Evolutionary conservation across 495 filamentous ascomycete species (phyloP), one percentile per base, ranked within the genome.

Genomic region (Poronia punctata): DNA sequence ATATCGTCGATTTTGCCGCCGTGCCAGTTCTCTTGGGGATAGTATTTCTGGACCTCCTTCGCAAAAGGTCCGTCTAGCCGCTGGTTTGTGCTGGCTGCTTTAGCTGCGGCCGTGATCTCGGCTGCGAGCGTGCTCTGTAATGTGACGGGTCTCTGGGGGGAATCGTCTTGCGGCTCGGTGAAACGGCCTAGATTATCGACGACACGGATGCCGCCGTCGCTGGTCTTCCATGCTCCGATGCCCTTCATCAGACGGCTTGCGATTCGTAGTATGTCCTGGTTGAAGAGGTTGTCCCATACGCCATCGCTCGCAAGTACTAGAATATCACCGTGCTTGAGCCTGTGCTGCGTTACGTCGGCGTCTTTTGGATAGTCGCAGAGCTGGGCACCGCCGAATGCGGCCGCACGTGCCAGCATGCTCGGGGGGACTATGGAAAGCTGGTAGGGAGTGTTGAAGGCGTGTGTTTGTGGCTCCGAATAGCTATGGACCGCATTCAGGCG

Each of bases 361-460:
- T 96, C 90, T 31, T 71, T 71, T 11, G 92, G 92, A 47, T 79
- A 72, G 61, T 98, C 92, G 52, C 78, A 75, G 8, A 93, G 68
- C 44, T 79, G 83, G 2, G 69, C 68, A n/a, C 88, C 86, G 10
- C 88, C 90, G 52, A 93, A 96, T 27, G 83, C 70, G 15, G 75
- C 76, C 11, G 83, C 79, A 50, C 89, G 84, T 5, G 73, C 70
- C 30, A 85, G 74, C 67, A 95, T 80, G 49, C 74, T 77, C 7
- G 82, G 74, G 5, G 92, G 90, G 25, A 95, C 81, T 44, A 95
- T 78, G 46, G 86, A 88, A 14, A 98, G 78, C 62, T 98, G 92
- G 61, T 82, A 97, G 2, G 92, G 92, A 0, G 90, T 96, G 63
- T 98, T 98, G 71, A 98, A 98, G 16, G 83, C 87, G 59, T 98